These are phyloP conservation scores for Aspergillus brasiliensis DNA, from an alignment of 2,329 filamentous ascomycete genomes.

Conservation along the genomic window DNA sequence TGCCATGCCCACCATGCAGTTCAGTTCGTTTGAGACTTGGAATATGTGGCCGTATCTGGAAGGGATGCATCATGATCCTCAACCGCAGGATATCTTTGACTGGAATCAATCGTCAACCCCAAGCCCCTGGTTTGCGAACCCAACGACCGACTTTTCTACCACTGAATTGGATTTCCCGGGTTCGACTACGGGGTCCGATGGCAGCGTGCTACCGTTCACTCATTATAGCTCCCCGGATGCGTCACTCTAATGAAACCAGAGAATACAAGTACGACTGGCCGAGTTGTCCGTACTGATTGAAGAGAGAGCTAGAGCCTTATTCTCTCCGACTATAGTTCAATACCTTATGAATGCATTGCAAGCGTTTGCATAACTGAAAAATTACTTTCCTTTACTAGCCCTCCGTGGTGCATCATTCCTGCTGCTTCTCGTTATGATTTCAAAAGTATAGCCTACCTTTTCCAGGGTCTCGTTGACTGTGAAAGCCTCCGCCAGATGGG, in stretches of 20 bases:
- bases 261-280: fast-evolving
- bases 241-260: background rate
- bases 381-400: no score
- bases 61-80: background rate
- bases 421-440: no score
- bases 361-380: no score
- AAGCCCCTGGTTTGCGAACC: no score
- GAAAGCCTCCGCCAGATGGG: no score
- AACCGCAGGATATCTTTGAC: background rate
- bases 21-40: background rate
- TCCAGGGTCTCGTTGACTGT: no score
- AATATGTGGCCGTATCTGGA: background rate
- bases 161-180: background rate
- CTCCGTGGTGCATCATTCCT: background rate
- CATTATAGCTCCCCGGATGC: background rate
- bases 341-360: background rate
- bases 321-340: background rate
- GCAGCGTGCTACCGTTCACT: background rate
- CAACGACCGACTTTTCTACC: no score
- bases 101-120: background rate
- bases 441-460: no score
- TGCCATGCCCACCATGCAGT: background rate
- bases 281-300: background rate
- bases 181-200: background rate
- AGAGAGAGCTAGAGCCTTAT: background rate